Base-by-base conservation (phyloP, 2,329 filamentous ascomycete genomes). In the Botrytis porri region DNA sequence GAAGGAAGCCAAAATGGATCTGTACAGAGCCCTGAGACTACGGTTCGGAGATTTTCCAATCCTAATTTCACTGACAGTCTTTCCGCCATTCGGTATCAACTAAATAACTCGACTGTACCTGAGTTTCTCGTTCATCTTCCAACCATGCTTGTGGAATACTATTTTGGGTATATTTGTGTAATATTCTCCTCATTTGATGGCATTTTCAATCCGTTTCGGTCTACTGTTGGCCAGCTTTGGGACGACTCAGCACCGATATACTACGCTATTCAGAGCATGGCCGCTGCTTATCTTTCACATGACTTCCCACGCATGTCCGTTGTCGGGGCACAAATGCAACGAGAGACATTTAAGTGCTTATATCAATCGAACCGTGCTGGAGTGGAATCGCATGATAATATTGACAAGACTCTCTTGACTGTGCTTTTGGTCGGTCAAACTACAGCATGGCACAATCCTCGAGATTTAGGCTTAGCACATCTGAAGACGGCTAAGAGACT, bases 121-220 rank as follows among this genome's bases (percentile, higher is more conserved):
- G 76, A 78, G 51, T 78, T 78, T 51, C 73, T 79, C 3, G 66
- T 77, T 16, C 77, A 78, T 69, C 71, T 78, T 29, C 85, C 86
- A 5, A 88, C 86, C 64, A 84, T 87, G 63, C 81, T 90, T 25
- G 86, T 90, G 16, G 87, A 89, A 65, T 88, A 90, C 76, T 90
- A 90, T 76, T 90, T 90, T 81, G 87, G 87, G 76, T 87, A 89
- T 74, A 87, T 90, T 4, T 89, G 87, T 66, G 85, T 84, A 5
- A 81, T 90, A 16, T 90, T 89, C 79, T 90, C 88, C n/a, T 89
- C 86, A 73, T 91, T 89, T 76, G 89, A 90, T 79, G 89, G 88
- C 32, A 83, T 84, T 20, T 83, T 89, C 76, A 91, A 90, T 76
- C 88, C 88, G 0, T 90, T 90, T 75, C 83, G 88, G 54, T 87